Evolutionary conservation across 345 rosid species (phyloP).

Genomic region (Hibiscus mutabilis): DNA sequence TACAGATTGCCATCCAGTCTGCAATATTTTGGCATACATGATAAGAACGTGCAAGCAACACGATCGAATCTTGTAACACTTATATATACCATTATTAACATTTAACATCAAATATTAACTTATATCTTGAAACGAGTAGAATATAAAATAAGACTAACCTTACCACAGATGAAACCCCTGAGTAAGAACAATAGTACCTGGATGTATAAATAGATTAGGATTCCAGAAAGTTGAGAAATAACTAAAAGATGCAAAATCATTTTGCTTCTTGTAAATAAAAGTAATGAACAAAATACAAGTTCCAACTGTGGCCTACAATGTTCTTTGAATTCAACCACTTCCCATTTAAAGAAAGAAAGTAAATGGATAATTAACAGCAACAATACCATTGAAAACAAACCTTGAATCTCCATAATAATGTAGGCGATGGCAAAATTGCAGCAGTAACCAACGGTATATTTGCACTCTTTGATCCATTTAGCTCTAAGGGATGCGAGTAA

Average conservation of each 20-base stretch:
- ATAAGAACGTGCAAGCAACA: not conserved
- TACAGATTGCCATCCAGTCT: slow-evolving; percentile 94
- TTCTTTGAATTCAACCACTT: slow-evolving; percentile 6
- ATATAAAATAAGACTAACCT: slow-evolving; percentile 43
- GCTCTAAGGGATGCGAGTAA: slow-evolving; percentile 35
- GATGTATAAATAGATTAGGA: slow-evolving; percentile 19
- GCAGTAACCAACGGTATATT: slow-evolving; percentile 37
- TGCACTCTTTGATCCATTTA: slow-evolving; percentile 38
- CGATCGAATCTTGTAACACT: not conserved
- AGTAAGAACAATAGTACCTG: slow-evolving; percentile 73
- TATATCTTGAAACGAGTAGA: not conserved
- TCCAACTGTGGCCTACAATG: not conserved
- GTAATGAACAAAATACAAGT: not conserved
- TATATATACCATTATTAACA: not conserved
- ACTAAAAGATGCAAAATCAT: not conserved
- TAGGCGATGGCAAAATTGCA: slow-evolving; percentile 62
- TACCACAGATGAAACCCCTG: slow-evolving; percentile 80
- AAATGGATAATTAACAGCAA: not conserved
- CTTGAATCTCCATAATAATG: slow-evolving; percentile 74
- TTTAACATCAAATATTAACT: slow-evolving; percentile 2
- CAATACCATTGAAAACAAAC: slow-evolving; percentile 27
- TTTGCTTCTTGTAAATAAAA: not conserved
- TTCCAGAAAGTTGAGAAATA: slow-evolving; percentile 5
- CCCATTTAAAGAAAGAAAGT: not conserved
- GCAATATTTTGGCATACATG: slow-evolving; percentile 20